Base-by-base conservation (phyloP, 2,329 filamentous ascomycete genomes). In the Ophiostoma ulmi region DNA sequence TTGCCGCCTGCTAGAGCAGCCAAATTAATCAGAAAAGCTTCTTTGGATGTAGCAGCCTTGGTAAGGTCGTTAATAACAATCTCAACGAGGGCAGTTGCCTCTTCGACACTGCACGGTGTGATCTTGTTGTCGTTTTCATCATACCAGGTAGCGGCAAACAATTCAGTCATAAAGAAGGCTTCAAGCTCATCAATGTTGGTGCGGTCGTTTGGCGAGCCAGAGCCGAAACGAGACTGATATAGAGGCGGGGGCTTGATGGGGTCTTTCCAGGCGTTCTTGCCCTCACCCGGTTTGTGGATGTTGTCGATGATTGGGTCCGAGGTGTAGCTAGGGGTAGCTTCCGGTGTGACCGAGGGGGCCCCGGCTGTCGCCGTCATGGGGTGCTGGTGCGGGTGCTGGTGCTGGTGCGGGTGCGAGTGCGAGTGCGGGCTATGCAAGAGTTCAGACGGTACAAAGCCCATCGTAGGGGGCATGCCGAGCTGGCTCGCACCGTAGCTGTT, bases 161-260 rank as follows among this genome's bases (percentile, higher is more conserved):
- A 78, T 55, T 83, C 81, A 39, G 83, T 81, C 1, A 85, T 80
- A 72, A 89, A 85, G 72, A 85, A 83, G 48, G 80, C 81, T 70
- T 88, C 81, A n/a, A 89, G 77, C n/a, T 81, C 81, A 72, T 85
- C 83, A n/a, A 86, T 80, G 73, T 89, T 87, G 11, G 84, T 87
- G 48, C 82, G 81, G 74, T 87, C 83, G 79, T 76, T 13, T 77
- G 77, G 69, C 79, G 76, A 3, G 75, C 75, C 71, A 1, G 31
- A 38, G 22, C 68, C 71, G 41, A 68, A 66, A 13, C 58, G 68
- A 38, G 63, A 22, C 36, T 39, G 63, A 11, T 65, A 65, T 10
- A 41, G 31, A 6, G 64, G 52, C 17, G 39, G 35, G 17, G 52
- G 38, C 22, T n/a, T 39, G 10, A 52, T 8, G n/a, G 68, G 66